These are phyloP conservation scores for Mycena olivaceomarginata DNA, from an alignment of 768 basidiomycete genomes.

Conservation along the genomic window DNA sequence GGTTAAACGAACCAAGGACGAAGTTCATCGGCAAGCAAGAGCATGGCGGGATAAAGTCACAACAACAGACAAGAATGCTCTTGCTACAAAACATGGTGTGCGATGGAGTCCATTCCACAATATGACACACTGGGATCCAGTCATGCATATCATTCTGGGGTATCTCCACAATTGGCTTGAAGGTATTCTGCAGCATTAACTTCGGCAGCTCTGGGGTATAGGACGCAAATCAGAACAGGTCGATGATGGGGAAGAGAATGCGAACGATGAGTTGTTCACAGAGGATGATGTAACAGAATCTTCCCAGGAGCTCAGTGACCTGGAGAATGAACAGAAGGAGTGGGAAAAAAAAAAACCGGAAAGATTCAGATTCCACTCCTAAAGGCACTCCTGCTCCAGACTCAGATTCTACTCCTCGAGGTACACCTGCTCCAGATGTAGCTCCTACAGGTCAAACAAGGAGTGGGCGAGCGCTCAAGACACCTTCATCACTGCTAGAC, in stretches of 20 bases:
- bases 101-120: conserved; percentile 39
- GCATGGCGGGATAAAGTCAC: conserved; percentile 37
- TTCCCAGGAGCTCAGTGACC: neutral
- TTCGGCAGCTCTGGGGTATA: conserved; percentile 42
- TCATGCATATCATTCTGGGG: conserved; percentile 40
- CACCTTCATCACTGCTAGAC: no score
- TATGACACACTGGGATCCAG: conserved; percentile 41
- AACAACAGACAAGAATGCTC: neutral
- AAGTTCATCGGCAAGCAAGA: conserved; percentile 31
- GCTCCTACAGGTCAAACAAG: neutral
- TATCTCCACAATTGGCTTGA: conserved; percentile 47
- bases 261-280: neutral
- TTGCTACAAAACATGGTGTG: conserved; percentile 30
- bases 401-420: neutral
- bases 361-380: neutral
- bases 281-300: neutral
- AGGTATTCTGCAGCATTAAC: conserved; percentile 39
- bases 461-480: no score
- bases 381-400: neutral
- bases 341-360: neutral
- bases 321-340: neutral
- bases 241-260: no score
- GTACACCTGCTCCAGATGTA: neutral
- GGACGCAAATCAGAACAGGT: conserved; percentile 22
- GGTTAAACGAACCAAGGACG: conserved; percentile 19